Evolutionary conservation across 305 asterid genomes (phyloP).

Genomic region (Ajuga reptans): DNA sequence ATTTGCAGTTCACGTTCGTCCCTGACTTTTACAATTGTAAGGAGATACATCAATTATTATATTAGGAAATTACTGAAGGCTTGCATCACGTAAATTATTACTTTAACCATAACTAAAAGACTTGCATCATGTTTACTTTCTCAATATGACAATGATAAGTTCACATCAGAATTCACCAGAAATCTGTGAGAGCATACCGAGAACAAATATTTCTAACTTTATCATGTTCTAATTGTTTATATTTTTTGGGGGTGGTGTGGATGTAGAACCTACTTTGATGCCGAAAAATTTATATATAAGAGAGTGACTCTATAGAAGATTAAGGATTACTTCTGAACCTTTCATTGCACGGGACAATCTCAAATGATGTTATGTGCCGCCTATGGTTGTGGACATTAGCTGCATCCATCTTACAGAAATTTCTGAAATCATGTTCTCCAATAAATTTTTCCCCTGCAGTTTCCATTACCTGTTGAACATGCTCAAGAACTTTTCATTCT

Average conservation of each 20-base stretch:
- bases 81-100: not conserved
- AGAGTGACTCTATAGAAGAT: not conserved
- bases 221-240: not conserved
- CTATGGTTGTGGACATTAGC: conserved; percentile 74
- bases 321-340: conserved; percentile 41
- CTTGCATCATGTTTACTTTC: not conserved
- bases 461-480: conserved; percentile 64
- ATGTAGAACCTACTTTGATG: not conserved
- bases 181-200: conserved; percentile 1
- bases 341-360: conserved; percentile 59
- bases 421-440: conserved; percentile 95
- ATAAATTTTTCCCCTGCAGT: conserved; percentile 65
- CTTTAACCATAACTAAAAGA: not conserved
- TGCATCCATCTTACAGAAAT: conserved; percentile 98
- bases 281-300: not conserved
- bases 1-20: not conserved
- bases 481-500: conserved; percentile 16
- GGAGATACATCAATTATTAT: not conserved
- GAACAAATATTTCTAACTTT: not conserved
- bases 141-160: not conserved
- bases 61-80: not conserved
- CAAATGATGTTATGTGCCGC: conserved; percentile 54
- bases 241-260: not conserved
- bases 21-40: not conserved
- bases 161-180: not conserved